Percentiles rank a stretch among this genome's conserved stretches.
Conservation (phyloP, 2,329 filamentous ascomycete species). For the Celoporthe dispersa region DNA sequence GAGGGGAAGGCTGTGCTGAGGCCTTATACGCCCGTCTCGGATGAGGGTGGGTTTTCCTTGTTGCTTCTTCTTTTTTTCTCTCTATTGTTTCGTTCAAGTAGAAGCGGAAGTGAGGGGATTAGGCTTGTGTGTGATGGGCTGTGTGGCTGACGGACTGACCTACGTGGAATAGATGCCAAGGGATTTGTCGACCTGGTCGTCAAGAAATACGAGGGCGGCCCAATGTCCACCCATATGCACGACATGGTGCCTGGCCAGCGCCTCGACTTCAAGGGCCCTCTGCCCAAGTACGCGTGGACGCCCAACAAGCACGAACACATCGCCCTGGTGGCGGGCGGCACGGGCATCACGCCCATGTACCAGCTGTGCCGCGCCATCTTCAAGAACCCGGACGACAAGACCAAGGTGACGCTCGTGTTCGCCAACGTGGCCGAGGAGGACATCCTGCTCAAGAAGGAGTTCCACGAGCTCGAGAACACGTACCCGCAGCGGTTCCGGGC, state of each 20-base stretch:
- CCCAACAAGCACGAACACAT: conserved; percentile 94
- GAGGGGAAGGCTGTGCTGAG: conserved; percentile 85
- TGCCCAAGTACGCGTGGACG: conserved; percentile 90
- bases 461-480: conserved; percentile 86
- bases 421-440: conserved; percentile 90
- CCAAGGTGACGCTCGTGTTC: conserved; percentile 94
- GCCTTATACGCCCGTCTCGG: conserved; percentile 90
- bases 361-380: conserved; percentile 91
- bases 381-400: conserved; percentile 95
- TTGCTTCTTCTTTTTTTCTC: background rate
- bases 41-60: conserved; percentile 66
- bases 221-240: conserved; percentile 91
- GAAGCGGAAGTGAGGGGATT: conserved; percentile 16
- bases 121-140: background rate
- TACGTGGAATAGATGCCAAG: conserved; percentile 59
- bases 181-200: conserved; percentile 88
- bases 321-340: conserved; percentile 87
- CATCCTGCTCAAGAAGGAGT: conserved; percentile 86
- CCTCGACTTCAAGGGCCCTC: conserved; percentile 91
- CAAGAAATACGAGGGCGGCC: conserved; percentile 88
- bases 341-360: conserved; percentile 97
- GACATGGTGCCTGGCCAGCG: conserved; percentile 78
- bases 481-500: conserved; percentile 94
- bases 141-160: conserved; percentile 12
- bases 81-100: background rate